phyloP scores from a whole-genome alignment of 345 rosid species.

The Excoecaria cochinchinensis region DNA sequence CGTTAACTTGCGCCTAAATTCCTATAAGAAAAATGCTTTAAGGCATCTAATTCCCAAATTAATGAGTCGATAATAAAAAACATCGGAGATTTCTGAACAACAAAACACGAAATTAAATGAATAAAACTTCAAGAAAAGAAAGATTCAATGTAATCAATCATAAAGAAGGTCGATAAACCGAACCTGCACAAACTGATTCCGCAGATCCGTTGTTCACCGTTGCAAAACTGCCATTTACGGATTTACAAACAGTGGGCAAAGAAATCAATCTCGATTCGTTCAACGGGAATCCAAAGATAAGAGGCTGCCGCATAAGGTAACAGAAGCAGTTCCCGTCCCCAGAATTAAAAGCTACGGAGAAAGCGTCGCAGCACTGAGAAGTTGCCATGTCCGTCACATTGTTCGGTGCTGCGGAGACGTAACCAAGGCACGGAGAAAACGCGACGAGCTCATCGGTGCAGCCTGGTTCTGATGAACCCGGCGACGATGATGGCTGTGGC shows the following conservation, averaged over 20 bases:
- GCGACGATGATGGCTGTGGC: constrained; percentile 28
- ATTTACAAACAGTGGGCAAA: constrained; percentile 50
- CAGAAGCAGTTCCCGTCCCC: constrained; percentile 59
- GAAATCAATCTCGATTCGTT: constrained; percentile 54
- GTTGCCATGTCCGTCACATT: constrained; percentile 38
- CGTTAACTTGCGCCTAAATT: not conserved
- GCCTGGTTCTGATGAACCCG: constrained; percentile 22
- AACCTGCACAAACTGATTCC: constrained; percentile 55
- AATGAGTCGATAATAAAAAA: not conserved
- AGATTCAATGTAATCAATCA: not conserved
- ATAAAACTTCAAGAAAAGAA: not conserved
- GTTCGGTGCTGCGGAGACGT: constrained; percentile 65
- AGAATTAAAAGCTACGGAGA: constrained; percentile 39
- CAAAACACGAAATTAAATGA: not conserved
- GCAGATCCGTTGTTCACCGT: constrained; percentile 22
- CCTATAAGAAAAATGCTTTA: not conserved
- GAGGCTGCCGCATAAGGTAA: constrained; percentile 61
- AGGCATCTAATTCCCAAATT: not conserved
- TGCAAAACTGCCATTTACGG: not conserved
- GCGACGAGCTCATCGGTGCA: constrained; percentile 60
- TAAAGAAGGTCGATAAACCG: not conserved
- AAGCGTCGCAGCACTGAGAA: constrained; percentile 61
- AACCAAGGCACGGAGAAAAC: constrained; percentile 75
- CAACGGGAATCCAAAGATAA: constrained; percentile 73
- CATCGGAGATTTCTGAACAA: not conserved